These are phyloP conservation scores for Melanomma pulvis-pyrius DNA, from an alignment of 495 filamentous ascomycete genomes.

Conservation along the genomic window DNA sequence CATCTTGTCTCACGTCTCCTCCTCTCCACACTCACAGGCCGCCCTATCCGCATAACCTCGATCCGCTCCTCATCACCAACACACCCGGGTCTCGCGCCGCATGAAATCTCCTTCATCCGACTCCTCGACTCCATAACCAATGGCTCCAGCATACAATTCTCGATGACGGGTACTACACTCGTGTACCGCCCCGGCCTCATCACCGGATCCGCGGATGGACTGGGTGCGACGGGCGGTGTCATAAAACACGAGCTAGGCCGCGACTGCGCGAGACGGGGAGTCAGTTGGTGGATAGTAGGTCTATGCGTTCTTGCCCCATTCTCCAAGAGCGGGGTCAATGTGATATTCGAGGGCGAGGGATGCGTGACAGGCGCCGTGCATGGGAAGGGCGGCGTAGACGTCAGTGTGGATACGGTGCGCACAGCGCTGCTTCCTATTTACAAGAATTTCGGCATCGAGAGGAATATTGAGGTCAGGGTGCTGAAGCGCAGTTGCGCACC, in stretches of 20 bases:
- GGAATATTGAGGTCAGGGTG: slow-evolving; percentile 85
- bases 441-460: slow-evolving; percentile 83
- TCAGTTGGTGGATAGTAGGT: slow-evolving; percentile 90
- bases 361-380: slow-evolving; percentile 75
- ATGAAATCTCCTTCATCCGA: slow-evolving; percentile 94
- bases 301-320: slow-evolving; percentile 92
- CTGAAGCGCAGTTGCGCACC: slow-evolving; percentile 76
- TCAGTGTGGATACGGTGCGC: slow-evolving; percentile 88
- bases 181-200: slow-evolving; percentile 91
- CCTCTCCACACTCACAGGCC: slow-evolving; percentile 87
- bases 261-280: slow-evolving; percentile 67
- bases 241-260: slow-evolving; percentile 77
- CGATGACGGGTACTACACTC: slow-evolving; percentile 88
- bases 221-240: slow-evolving; percentile 69
- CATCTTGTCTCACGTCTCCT: slow-evolving; percentile 82
- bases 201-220: slow-evolving; percentile 71
- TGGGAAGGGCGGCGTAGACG: slow-evolving; percentile 52
- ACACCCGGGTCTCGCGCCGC: slow-evolving; percentile 81
- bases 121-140: slow-evolving; percentile 95
- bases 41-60: slow-evolving; percentile 85
- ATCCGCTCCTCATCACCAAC: slow-evolving; percentile 85
- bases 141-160: slow-evolving; percentile 91
- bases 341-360: slow-evolving; percentile 84
- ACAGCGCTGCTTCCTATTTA: slow-evolving; percentile 90
- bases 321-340: slow-evolving; percentile 82